Conservation (phyloP, 164 flowering plant species). For the Aristolochia fimbriata region DNA sequence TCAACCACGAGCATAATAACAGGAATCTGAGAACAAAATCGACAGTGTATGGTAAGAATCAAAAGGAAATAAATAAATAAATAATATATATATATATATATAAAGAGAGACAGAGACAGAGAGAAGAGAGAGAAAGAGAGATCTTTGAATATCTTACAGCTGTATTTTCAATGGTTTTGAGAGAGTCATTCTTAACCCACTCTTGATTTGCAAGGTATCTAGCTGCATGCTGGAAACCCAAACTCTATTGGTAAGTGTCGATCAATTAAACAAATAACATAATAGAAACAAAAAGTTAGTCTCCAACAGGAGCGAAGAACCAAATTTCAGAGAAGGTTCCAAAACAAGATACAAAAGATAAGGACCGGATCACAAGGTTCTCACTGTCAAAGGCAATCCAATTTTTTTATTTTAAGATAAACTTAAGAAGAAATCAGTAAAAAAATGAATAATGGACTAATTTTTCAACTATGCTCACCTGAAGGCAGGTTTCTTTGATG, state of each 20-base stretch:
- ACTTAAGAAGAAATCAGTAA: too few relatives aligned
- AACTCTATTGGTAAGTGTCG: too few relatives aligned
- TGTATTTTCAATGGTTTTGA: constrained; percentile 95
- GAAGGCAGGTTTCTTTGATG: constrained; percentile 96
- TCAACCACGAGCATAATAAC: constrained; percentile 94
- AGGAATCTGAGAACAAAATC: constrained; percentile 54
- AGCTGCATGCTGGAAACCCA: constrained; percentile 80
- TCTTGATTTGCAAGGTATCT: constrained; percentile 97
- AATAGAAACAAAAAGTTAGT: background rate
- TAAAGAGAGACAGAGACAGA: constrained; percentile 1
- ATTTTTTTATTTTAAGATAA: too few relatives aligned
- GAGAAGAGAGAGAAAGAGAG: background rate
- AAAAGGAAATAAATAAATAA: too few relatives aligned
- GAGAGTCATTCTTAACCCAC: constrained; percentile 93
- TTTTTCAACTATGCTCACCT: constrained; percentile 31
- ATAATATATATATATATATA: too few relatives aligned
- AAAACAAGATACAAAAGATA: constrained; percentile 4
- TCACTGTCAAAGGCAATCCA: too few relatives aligned
- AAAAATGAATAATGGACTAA: too few relatives aligned
- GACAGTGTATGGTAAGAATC: background rate
- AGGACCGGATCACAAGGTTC: background rate
- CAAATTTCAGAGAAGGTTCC: background rate
- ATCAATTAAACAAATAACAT: background rate
- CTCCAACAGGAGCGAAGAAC: background rate
- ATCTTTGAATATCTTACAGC: constrained; percentile 47